phyloP scores from a whole-genome alignment of 805 yeast species.

The Alloascoidea africana region DNA sequence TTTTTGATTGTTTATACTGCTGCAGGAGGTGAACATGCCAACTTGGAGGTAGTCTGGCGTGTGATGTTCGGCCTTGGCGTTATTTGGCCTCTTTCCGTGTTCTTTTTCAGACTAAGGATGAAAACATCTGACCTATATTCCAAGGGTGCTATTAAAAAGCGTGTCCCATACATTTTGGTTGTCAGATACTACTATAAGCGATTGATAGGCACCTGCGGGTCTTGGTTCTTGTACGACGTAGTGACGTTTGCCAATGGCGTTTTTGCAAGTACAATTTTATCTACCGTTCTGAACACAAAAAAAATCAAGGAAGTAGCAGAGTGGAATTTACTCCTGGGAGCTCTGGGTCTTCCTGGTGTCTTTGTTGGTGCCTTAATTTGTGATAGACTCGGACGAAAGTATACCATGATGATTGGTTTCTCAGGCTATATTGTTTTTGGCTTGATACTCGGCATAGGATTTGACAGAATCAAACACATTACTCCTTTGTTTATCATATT shows the following conservation, averaged over 20 bases:
- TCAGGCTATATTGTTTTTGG: constrained; percentile 50
- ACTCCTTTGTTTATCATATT: constrained; percentile 52
- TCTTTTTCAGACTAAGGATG: constrained; percentile 59
- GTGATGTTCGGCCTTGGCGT: constrained; percentile 58
- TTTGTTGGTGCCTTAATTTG: constrained; percentile 51
- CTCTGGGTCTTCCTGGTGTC: constrained; percentile 61
- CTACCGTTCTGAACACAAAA: constrained; percentile 23
- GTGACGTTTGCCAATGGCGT: constrained; percentile 71
- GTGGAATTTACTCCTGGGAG: constrained; percentile 55
- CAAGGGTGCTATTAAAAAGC: constrained; percentile 43
- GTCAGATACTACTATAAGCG: constrained; percentile 55
- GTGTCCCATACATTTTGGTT: constrained; percentile 43
- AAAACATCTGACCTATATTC: constrained; percentile 49
- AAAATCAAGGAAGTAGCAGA: constrained; percentile 47
- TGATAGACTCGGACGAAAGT: constrained; percentile 55
- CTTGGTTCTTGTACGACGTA: constrained; percentile 74
- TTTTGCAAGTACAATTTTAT: constrained; percentile 45
- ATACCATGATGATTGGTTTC: constrained; percentile 59
- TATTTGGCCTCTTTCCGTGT: constrained; percentile 60
- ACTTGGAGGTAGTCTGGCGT: constrained; percentile 45
- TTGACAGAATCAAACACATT: constrained; percentile 37
- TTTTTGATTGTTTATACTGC: constrained; percentile 56
- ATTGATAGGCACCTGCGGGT: constrained; percentile 52
- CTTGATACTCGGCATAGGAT: constrained; percentile 27
- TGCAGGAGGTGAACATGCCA: constrained; percentile 28